phyloP scores from a whole-genome alignment of 169 alveolate genomes.

The Condylostoma magnum region DNA sequence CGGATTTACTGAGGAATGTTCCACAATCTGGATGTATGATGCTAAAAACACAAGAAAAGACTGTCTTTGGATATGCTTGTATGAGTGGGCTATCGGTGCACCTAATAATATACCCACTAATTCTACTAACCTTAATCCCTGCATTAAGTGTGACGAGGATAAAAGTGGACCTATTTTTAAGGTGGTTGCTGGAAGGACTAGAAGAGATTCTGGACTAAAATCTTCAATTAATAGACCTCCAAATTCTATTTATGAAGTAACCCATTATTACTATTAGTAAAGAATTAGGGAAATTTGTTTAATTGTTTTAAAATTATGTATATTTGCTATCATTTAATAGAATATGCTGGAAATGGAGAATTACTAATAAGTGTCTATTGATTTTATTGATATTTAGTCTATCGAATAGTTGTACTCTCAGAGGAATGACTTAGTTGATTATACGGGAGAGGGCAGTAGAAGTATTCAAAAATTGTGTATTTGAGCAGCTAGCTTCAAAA shows the following conservation, averaged over 20 bases:
- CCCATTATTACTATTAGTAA: constrained; percentile 36
- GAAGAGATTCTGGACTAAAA: constrained; percentile 59
- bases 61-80: constrained; percentile 50
- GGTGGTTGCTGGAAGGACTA: constrained; percentile 58
- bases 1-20: constrained; percentile 42
- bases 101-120: constrained; percentile 47
- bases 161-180: constrained; percentile 65
- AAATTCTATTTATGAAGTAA: constrained; percentile 40
- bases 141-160: constrained; percentile 66
- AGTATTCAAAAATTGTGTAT: too few species aligned
- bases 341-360: too few species aligned
- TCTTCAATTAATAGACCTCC: constrained; percentile 49
- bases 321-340: too few species aligned
- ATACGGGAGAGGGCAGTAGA: too few species aligned
- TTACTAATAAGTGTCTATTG: too few species aligned
- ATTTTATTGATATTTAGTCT: too few species aligned
- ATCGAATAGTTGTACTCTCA: too few species aligned
- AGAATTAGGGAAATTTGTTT: too few species aligned
- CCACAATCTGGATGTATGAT: constrained; percentile 39
- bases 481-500: too few species aligned
- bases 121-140: constrained; percentile 39
- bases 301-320: too few species aligned
- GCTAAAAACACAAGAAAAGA: constrained; percentile 30
- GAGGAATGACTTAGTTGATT: too few species aligned
- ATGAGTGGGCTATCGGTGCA: constrained; percentile 35